These are phyloP conservation scores for Trichoderma polysporum DNA, from an alignment of 2,329 filamentous ascomycete species.

Conservation along the genomic window DNA sequence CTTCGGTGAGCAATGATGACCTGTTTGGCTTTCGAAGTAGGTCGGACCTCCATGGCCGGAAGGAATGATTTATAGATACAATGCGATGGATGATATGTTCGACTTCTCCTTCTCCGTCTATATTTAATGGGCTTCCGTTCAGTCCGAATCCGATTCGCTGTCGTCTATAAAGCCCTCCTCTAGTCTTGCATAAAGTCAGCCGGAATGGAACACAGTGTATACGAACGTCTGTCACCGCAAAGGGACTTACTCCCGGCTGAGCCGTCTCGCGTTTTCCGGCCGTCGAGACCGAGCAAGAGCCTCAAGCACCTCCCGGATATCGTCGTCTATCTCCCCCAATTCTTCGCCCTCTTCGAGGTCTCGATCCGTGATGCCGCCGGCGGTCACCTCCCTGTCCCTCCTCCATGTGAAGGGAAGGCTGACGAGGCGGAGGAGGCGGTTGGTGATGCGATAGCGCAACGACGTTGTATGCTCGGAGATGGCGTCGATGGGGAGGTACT, in stretches of 20 bases:
- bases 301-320: constrained; percentile 44
- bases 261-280: constrained; percentile 54
- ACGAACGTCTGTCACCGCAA: not conserved
- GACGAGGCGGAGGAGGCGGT: constrained; percentile 31
- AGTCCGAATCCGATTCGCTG: constrained; percentile 42
- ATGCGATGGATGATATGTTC: not conserved
- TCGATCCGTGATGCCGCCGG: constrained; percentile 44
- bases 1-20: not conserved
- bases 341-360: constrained; percentile 69
- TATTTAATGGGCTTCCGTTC: not conserved
- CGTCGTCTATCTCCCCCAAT: constrained; percentile 58
- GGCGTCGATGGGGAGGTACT: constrained; percentile 69
- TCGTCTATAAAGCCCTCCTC: constrained; percentile 47
- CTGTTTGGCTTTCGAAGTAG: not conserved
- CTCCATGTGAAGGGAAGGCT: constrained; percentile 50
- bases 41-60: not conserved
- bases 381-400: constrained; percentile 42
- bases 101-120: not conserved
- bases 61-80: not conserved
- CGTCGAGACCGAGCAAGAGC: constrained; percentile 34
- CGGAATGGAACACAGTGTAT: not conserved
- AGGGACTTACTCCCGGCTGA: constrained; percentile 68
- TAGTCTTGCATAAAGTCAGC: constrained; percentile 29
- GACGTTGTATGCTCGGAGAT: constrained; percentile 59
- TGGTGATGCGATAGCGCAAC: constrained; percentile 50